phyloP scores from a whole-genome alignment of 1,284 basidiomycete genomes.

The Pyrrhoderma lamaoense region DNA sequence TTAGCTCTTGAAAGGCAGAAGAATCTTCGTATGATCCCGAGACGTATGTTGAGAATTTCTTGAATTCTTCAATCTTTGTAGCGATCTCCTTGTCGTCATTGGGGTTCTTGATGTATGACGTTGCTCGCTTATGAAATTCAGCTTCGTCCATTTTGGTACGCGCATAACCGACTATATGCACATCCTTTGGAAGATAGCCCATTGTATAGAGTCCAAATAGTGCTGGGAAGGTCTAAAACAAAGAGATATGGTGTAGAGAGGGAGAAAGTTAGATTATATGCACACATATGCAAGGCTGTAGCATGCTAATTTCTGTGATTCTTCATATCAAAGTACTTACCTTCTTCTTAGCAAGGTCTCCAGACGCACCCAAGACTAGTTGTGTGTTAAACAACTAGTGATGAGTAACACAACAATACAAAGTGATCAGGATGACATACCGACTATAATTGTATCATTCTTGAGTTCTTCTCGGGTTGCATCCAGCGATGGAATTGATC shows the following conservation, averaged over 20 bases:
- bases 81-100: conserved; percentile 52
- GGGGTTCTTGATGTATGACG: conserved; percentile 77
- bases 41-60: conserved; percentile 71
- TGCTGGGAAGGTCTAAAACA: conserved; percentile 80
- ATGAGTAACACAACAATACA: conserved; percentile 1
- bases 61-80: conserved; percentile 74
- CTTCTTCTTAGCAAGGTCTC: conserved; percentile 99
- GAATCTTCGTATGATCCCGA: conserved; percentile 84
- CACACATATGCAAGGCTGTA: too few species aligned
- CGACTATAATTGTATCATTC: conserved; percentile 84
- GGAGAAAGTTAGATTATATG: background rate
- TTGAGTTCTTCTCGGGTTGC: conserved; percentile 62
- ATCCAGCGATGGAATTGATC: conserved; percentile 85
- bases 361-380: conserved; percentile 90
- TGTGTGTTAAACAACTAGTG: conserved; percentile 7
- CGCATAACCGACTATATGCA: conserved; percentile 91
- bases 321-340: conserved; percentile 33
- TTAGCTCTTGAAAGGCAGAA: conserved; percentile 70
- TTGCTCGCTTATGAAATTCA: conserved; percentile 81
- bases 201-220: conserved; percentile 83
- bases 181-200: conserved; percentile 73
- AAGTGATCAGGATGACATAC: conserved; percentile 37
- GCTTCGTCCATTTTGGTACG: conserved; percentile 88
- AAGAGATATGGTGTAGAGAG: conserved; percentile 2
- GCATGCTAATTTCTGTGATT: background rate